phyloP scores from a whole-genome alignment of 2,329 filamentous ascomycete genomes.

The Cryphonectria parasitica region DNA sequence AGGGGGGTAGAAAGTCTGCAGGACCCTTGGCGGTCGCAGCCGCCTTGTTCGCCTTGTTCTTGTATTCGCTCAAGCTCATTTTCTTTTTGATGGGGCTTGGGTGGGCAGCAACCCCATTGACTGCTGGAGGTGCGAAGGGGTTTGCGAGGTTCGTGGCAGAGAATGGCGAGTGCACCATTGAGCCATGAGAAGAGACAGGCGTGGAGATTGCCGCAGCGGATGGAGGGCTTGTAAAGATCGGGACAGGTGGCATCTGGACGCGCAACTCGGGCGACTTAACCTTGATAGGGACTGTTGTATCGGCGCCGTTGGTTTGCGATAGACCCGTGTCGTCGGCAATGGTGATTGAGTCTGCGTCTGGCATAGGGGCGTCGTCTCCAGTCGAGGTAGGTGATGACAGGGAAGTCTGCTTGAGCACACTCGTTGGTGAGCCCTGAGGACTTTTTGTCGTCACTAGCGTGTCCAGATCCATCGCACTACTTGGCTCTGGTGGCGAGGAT shows the following conservation, averaged over 20 bases:
- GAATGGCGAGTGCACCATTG: slow-evolving; percentile 55
- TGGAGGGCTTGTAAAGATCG: slow-evolving; percentile 50
- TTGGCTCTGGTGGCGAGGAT: slow-evolving; percentile 35
- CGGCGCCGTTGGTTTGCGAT: slow-evolving; percentile 27
- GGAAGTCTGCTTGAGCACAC: slow-evolving; percentile 18
- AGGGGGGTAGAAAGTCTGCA: slow-evolving; percentile 41
- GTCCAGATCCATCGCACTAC: slow-evolving; percentile 46
- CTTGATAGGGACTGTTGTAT: slow-evolving; percentile 34
- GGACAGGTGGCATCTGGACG: slow-evolving; percentile 62
- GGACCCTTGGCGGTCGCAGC: slow-evolving; percentile 38
- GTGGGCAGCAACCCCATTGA: slow-evolving; percentile 50
- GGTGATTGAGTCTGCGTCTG: slow-evolving; percentile 40
- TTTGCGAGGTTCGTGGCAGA: slow-evolving; percentile 45
- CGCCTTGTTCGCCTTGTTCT: slow-evolving; percentile 61
- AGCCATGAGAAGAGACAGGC: slow-evolving; percentile 51
- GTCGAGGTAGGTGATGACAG: slow-evolving; percentile 24
- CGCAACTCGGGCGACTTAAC: slow-evolving; percentile 51
- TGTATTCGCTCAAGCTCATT: slow-evolving; percentile 68
- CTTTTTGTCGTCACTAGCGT: slow-evolving; percentile 41
- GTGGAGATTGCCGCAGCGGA: slow-evolving; percentile 46
- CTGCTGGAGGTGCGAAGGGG: slow-evolving; percentile 46
- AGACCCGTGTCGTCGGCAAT: slow-evolving; percentile 25
- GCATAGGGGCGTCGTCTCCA: slow-evolving; percentile 37
- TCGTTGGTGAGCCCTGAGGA: slow-evolving; percentile 15
- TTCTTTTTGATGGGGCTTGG: slow-evolving; percentile 70